These are phyloP conservation scores for Physcomitrellopsis africana DNA, from an alignment of 225 moss, liverwort and hornwort species.

Conservation along the genomic window DNA sequence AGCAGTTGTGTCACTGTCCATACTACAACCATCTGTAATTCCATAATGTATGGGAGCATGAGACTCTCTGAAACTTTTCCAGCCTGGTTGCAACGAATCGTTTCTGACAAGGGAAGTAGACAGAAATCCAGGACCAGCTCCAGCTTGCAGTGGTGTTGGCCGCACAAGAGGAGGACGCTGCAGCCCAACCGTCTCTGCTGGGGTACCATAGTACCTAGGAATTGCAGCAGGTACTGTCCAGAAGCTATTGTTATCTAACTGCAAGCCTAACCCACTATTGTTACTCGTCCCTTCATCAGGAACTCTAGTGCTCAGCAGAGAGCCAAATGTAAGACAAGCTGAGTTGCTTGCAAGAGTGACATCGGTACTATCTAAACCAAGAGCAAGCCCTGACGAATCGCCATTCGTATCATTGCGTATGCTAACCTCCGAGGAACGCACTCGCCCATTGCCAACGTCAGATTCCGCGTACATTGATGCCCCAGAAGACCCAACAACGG, in stretches of 20 bases:
- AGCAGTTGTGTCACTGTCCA: conserved; percentile 76
- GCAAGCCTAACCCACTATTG: conserved; percentile 61
- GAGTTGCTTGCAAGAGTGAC: conserved; percentile 53
- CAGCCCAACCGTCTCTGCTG: conserved; percentile 45
- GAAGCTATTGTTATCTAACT: conserved; percentile 53
- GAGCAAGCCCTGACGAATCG: conserved; percentile 61
- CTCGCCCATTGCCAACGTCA: conserved; percentile 57
- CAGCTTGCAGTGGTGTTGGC: conserved; percentile 87
- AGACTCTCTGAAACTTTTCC: conserved; percentile 67
- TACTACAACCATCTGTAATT: conserved; percentile 72
- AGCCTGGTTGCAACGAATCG: conserved; percentile 58
- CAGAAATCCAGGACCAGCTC: conserved; percentile 62
- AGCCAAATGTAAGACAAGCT: conserved; percentile 51
- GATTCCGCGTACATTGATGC: conserved; percentile 68
- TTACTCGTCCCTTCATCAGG: conserved; percentile 55
- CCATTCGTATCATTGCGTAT: conserved; percentile 52
- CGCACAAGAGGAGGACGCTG: conserved; percentile 79
- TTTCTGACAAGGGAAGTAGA: conserved; percentile 64
- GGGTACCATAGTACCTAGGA: conserved; percentile 57
- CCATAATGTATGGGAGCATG: conserved; percentile 49
- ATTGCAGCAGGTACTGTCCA: conserved; percentile 56
- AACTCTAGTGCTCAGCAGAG: conserved; percentile 46
- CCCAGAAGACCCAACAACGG: conserved; percentile 70
- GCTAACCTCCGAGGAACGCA: conserved; percentile 53
- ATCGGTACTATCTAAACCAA: conserved; percentile 67